Base-by-base conservation (phyloP, 2,329 filamentous ascomycete species). In the Lachnellula arida region DNA sequence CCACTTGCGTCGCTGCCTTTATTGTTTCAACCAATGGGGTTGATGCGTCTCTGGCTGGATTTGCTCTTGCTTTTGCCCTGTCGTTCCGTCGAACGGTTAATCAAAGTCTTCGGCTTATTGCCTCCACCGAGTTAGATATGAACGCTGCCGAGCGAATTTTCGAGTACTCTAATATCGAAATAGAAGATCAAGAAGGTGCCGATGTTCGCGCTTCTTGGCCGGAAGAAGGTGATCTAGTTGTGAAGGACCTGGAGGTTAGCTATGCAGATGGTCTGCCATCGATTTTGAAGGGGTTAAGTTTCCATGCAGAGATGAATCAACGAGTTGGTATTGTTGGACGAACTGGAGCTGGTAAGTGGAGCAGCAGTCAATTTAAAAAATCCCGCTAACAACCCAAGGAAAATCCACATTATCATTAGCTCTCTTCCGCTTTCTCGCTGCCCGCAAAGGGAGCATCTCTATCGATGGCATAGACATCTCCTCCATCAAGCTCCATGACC, bases 61-160 rank as follows among this genome's bases (percentile, higher is more conserved):
- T 92, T 64, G 86, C 87, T 0, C 73, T 92, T 46, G 82, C 84
- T 2, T 91, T 91, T 71, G 81, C 87, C 0, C 74, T 91, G 40
- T 81, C 86, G 54, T 88, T 89, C 67, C 81, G 84, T 0, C 73
- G 73, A 23, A 76, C 78, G 15, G 79, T 90, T 56, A 78, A 84
- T 48, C 85, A 80, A 78, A 78, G 81, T 0, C 78, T 90, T 28
- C 78, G 85, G 4, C 74, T 82, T 47, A 88, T 88, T 67, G 80
- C 86, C 0, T 83, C 81, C 57, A 74, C 89, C 22, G 88, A 92
- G 67, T 73, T 91, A 6, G 82, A 88, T 65, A 90, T 91, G 86
- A 91, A 91, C 65, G 81, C 87, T 0, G 83, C 84, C 0, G 88
- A 91, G 71, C 78, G 88, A 43, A 82, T 92, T 17, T 75, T 89